Evolutionary conservation across 257 asterid genomes (phyloP).

Genomic region (Phtheirospermum japonicum): DNA sequence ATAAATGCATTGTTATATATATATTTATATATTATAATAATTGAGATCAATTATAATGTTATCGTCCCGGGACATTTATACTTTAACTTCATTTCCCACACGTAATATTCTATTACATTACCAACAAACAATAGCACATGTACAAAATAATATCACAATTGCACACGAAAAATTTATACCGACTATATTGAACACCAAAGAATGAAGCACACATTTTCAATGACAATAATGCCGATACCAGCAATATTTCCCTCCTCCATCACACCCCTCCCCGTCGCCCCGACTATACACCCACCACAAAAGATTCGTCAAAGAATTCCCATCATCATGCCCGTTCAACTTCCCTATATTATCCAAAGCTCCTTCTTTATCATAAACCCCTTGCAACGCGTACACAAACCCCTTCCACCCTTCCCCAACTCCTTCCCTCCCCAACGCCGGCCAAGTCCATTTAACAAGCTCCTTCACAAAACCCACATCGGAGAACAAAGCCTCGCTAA

Average conservation of each 20-base stretch:
- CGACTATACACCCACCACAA: slow-evolving; percentile 86
- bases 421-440: slow-evolving; percentile 75
- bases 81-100: no score
- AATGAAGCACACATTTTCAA: no score
- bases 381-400: slow-evolving; percentile 72
- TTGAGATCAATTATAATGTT: no score
- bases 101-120: no score
- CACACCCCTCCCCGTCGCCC: slow-evolving; percentile 32
- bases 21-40: no score
- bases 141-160: no score
- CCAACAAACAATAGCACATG: no score
- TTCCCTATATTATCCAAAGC: slow-evolving; percentile 50
- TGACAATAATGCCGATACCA: slow-evolving; percentile 76
- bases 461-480: slow-evolving; percentile 53
- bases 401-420: slow-evolving; percentile 99
- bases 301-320: slow-evolving; percentile 74
- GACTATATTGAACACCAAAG: no score
- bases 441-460: slow-evolving; percentile 74
- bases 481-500: slow-evolving; percentile 67
- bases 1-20: no score
- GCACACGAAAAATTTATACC: no score
- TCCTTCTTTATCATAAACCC: slow-evolving; percentile 54
- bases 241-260: slow-evolving; percentile 50
- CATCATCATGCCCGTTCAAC: slow-evolving; percentile 72
- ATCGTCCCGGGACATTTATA: no score